phyloP scores from a whole-genome alignment of 129 eudicot genomes.

The Tagetes patula region DNA sequence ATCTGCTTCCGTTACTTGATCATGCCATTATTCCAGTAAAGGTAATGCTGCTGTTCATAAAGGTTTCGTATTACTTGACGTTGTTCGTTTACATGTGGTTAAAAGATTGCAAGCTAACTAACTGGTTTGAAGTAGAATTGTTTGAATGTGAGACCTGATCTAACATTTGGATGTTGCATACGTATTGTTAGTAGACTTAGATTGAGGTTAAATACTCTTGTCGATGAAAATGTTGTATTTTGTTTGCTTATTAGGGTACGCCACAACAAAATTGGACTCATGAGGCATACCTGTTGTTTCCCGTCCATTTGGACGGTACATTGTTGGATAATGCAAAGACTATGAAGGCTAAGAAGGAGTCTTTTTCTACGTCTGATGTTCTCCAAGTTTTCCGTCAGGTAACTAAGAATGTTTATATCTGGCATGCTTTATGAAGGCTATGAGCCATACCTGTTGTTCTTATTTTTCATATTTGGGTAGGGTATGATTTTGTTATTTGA shows the following conservation, averaged over 20 bases:
- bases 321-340: constrained; percentile 63
- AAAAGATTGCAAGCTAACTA: not conserved
- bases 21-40: constrained; percentile 91
- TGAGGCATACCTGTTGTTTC: constrained; percentile 91
- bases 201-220: not conserved
- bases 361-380: constrained; percentile 78
- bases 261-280: constrained; percentile 79
- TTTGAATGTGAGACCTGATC: not conserved
- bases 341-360: constrained; percentile 84
- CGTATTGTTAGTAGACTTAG: not conserved
- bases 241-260: constrained; percentile 48
- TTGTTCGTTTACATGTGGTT: constrained; percentile 2
- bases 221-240: constrained; percentile 1
- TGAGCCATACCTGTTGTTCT: too few species aligned
- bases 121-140: constrained; percentile 3
- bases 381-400: constrained; percentile 94
- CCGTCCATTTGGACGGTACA: constrained; percentile 93
- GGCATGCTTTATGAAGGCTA: not conserved
- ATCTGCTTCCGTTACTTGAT: constrained; percentile 94
- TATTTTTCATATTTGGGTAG: not conserved
- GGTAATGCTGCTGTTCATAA: constrained; percentile 39
- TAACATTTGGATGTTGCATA: constrained; percentile 6
- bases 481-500: constrained; percentile 13
- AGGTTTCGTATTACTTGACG: not conserved
- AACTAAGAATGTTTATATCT: not conserved